A percentile compares a stretch with the other conserved stretches of the same genome.
Evolutionary conservation across 2,329 filamentous ascomycete genomes (phyloP).

Genomic region (Neofusicoccum cordaticola): DNA sequence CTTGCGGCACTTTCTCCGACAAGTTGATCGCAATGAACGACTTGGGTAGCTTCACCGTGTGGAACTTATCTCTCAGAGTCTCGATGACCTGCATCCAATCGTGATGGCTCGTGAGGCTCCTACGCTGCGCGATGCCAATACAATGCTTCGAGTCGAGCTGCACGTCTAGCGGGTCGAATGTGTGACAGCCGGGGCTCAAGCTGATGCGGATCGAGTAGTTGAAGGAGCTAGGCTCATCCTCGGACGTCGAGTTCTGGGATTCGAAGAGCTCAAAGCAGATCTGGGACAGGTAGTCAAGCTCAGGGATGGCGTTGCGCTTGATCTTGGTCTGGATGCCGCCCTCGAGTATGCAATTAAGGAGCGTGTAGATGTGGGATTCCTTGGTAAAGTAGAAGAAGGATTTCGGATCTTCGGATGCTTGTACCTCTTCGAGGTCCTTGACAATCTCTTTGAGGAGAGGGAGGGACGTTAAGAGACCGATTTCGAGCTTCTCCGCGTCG

Average conservation of each 20-base stretch:
- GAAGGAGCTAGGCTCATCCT: conserved; percentile 67
- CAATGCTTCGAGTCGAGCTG: conserved; percentile 95
- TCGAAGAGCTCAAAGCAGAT: conserved; percentile 99
- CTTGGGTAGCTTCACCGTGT: conserved; percentile 64
- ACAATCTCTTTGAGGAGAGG: conserved; percentile 96
- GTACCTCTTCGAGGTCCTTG: conserved; percentile 92
- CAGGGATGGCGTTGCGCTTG: conserved; percentile 87
- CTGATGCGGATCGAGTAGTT: conserved; percentile 96
- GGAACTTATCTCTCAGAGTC: conserved; percentile 89
- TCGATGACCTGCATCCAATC: conserved; percentile 98
- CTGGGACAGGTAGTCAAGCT: conserved; percentile 94
- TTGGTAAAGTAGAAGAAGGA: conserved; percentile 99
- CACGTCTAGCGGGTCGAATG: conserved; percentile 93
- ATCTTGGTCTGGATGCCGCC: conserved; percentile 97
- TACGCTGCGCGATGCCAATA: conserved; percentile 87
- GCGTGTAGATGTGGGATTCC: conserved; percentile 96
- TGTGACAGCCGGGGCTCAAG: conserved; percentile 92
- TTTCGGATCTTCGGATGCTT: conserved; percentile 89
- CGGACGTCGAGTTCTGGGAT: conserved; percentile 67
- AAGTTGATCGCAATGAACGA: conserved; percentile 52
- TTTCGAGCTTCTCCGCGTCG: conserved; percentile 95
- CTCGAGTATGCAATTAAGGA: conserved; percentile 96
- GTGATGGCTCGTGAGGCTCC: conserved; percentile 83
- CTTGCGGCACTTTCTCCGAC: conserved; percentile 47
- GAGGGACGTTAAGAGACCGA: conserved; percentile 88